These are phyloP conservation scores for Aspergillus sp. DNA, from an alignment of 2,329 filamentous ascomycete genomes.

Conservation along the genomic window DNA sequence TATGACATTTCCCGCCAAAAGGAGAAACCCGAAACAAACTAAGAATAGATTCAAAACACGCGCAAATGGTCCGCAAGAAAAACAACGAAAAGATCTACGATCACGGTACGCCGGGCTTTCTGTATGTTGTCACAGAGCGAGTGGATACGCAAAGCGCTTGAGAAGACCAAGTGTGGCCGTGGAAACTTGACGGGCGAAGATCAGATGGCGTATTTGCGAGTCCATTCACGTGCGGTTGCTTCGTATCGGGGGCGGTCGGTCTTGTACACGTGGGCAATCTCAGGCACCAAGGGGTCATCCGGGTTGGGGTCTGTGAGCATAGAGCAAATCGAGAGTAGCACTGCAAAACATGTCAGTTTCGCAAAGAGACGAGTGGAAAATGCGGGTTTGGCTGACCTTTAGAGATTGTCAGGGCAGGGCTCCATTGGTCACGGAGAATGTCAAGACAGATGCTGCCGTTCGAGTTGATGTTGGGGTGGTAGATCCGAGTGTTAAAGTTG, in stretches of 20 bases:
- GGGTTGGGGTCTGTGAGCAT: slow-evolving; percentile 99
- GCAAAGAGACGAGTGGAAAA: not conserved
- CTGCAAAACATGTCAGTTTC: slow-evolving; percentile 48
- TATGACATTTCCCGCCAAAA: slow-evolving; percentile 35
- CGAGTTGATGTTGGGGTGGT: slow-evolving; percentile 99
- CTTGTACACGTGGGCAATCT: slow-evolving; percentile 99
- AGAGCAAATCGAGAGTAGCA: slow-evolving; percentile 97
- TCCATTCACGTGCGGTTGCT: slow-evolving; percentile 96
- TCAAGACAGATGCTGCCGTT: slow-evolving; percentile 99
- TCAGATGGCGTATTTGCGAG: slow-evolving; percentile 97
- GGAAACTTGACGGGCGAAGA: slow-evolving; percentile 24
- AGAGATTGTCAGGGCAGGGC: slow-evolving; percentile 94
- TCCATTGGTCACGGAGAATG: slow-evolving; percentile 98
- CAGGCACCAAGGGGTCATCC: slow-evolving; percentile 95
- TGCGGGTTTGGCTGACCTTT: slow-evolving; percentile 69
- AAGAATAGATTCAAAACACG: slow-evolving; percentile 21
- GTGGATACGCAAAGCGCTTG: slow-evolving; percentile 26
- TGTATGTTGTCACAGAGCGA: slow-evolving; percentile 35
- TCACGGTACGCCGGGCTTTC: slow-evolving; percentile 41
- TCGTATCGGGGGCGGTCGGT: slow-evolving; percentile 95
- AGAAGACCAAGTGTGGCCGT: slow-evolving; percentile 28
- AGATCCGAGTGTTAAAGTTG: slow-evolving; percentile 99
- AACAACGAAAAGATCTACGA: slow-evolving; percentile 36
- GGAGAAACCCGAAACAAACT: slow-evolving; percentile 21
- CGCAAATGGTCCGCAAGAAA: slow-evolving; percentile 24